phyloP scores from a whole-genome alignment of 768 basidiomycete species.

The Auricularia sp. region DNA sequence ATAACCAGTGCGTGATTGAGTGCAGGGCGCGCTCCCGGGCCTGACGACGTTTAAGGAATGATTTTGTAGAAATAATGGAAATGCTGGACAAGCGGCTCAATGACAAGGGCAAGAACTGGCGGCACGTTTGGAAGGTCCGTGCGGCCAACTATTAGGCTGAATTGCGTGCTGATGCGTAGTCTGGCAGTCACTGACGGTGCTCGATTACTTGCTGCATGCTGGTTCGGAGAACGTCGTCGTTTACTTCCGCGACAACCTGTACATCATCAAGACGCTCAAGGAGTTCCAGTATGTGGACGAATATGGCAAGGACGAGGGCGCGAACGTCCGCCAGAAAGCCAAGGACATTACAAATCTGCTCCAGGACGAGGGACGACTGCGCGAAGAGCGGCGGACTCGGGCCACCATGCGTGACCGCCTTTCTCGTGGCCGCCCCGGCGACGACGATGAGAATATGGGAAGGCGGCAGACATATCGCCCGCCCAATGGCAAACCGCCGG shows the following conservation, averaged over 20 bases:
- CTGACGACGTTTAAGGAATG: slow-evolving; percentile 43
- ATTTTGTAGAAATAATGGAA: slow-evolving; percentile 99
- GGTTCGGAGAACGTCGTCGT: slow-evolving; percentile 98
- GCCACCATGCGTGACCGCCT: slow-evolving; percentile 94
- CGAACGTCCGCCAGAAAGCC: slow-evolving; percentile 95
- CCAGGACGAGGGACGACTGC: slow-evolving; percentile 72
- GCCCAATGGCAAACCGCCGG: slow-evolving; percentile 10
- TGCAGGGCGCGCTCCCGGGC: neutral
- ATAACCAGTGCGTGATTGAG: slow-evolving; percentile 70
- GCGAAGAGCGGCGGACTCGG: slow-evolving; percentile 72
- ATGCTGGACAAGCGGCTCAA: slow-evolving; percentile 97
- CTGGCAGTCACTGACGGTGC: slow-evolving; percentile 44
- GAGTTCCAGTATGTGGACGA: slow-evolving; percentile 98
- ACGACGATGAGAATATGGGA: slow-evolving; percentile 27
- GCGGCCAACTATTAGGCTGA: neutral
- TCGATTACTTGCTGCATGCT: slow-evolving; percentile 92
- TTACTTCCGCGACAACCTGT: slow-evolving; percentile 95
- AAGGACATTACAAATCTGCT: slow-evolving; percentile 96
- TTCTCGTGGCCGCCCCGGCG: slow-evolving; percentile 47
- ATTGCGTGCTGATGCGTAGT: neutral
- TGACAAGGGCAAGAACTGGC: slow-evolving; percentile 99
- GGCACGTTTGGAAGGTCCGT: slow-evolving; percentile 93
- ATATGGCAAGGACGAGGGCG: slow-evolving; percentile 91
- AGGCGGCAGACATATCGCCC: slow-evolving; percentile 4
- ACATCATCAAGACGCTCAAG: slow-evolving; percentile 96